These are phyloP conservation scores for Crithidia acanthocephali DNA, from an alignment of 208 protist species.

Conservation along the genomic window DNA sequence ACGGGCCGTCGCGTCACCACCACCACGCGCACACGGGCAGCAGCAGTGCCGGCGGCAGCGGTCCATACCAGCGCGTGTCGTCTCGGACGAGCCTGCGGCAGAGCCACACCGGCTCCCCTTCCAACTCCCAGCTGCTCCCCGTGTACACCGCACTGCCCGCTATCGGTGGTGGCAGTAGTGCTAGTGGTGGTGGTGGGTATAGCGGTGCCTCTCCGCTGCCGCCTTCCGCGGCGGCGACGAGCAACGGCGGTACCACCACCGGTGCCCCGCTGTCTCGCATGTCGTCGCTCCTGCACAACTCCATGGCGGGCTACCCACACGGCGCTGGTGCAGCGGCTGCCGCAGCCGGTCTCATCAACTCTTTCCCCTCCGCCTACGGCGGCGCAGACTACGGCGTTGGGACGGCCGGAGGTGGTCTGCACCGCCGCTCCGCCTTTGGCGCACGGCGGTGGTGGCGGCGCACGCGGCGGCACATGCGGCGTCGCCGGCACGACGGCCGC, in stretches of 20 bases:
- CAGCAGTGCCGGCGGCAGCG: slow-evolving; percentile 12
- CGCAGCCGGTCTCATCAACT: not conserved
- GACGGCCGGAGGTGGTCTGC: not conserved
- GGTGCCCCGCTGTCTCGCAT: slow-evolving; percentile 22
- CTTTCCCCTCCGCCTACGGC: slow-evolving; percentile 25
- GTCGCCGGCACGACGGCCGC: slow-evolving; percentile 1
- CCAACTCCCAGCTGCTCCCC: slow-evolving; percentile 21
- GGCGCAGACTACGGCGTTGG: too few relatives aligned
- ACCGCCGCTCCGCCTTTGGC: not conserved
- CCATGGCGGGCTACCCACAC: slow-evolving; percentile 1
- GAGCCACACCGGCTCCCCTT: slow-evolving; percentile 18
- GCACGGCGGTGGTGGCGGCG: slow-evolving; percentile 16
- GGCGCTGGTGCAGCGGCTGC: not conserved
- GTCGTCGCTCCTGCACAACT: slow-evolving; percentile 14
- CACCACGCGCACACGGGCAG: not conserved
- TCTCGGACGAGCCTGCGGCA: slow-evolving; percentile 13
- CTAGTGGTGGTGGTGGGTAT: slow-evolving; percentile 1
- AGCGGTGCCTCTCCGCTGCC: not conserved
- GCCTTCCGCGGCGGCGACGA: not conserved
- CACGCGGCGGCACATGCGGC: slow-evolving; percentile 22
- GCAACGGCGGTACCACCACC: not conserved
- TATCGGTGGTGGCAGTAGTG: too few relatives aligned
- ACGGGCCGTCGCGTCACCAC: not conserved
- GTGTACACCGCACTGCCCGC: not conserved
- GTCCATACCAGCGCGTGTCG: not conserved